These are phyloP conservation scores for Fusarium ramigenum DNA, from an alignment of 2,329 filamentous ascomycete genomes.

Conservation along the genomic window DNA sequence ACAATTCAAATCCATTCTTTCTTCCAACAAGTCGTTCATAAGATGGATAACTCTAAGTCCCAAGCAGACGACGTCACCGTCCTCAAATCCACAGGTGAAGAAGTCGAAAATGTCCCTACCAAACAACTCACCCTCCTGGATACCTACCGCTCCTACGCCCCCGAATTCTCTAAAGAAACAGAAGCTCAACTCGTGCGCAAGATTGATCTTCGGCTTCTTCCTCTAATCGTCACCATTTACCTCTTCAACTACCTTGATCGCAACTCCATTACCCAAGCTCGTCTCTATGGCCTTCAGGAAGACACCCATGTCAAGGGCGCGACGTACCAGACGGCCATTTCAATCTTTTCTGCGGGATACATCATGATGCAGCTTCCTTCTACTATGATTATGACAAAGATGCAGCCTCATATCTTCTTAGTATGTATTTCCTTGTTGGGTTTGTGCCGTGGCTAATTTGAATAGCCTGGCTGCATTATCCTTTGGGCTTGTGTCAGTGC, in stretches of 20 bases:
- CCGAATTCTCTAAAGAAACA: neutral
- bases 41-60: neutral
- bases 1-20: neutral
- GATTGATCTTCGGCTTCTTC: neutral
- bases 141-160: neutral
- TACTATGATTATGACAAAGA: neutral
- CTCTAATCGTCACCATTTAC: neutral
- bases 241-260: neutral
- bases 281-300: neutral
- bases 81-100: neutral
- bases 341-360: neutral
- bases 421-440: fast-evolving
- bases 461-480: neutral
- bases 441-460: neutral
- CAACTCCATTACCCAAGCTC: neutral
- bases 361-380: neutral
- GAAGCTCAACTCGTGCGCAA: neutral
- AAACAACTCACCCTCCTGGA: neutral
- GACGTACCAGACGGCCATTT: neutral
- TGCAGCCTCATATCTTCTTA: neutral
- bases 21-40: neutral
- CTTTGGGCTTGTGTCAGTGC: neutral
- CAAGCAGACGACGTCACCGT: neutral
- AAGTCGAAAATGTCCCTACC: neutral
- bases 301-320: neutral